Conservation (phyloP, 352 stramenopile genomes). For the Phytophthora megakarya region DNA sequence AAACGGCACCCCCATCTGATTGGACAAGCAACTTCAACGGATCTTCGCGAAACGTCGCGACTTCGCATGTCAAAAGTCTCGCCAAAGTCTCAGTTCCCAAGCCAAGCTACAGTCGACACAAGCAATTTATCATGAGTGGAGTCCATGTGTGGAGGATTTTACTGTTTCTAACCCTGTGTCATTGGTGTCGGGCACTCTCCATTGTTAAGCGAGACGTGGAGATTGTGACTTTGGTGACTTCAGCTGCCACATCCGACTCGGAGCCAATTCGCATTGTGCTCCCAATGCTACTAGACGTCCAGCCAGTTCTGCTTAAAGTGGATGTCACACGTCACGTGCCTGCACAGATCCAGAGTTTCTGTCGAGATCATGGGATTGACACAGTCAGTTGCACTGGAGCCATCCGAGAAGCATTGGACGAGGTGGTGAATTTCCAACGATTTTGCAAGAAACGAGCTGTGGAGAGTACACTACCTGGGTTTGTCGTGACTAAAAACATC, state of each 20-base stretch:
- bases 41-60: slow-evolving; percentile 24
- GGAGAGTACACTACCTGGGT: slow-evolving; percentile 27
- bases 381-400: slow-evolving; percentile 23
- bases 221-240: slow-evolving; percentile 3
- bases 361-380: slow-evolving; percentile 39
- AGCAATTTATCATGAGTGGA: slow-evolving; percentile 6
- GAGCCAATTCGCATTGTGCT: slow-evolving; percentile 37
- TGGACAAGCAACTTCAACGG: slow-evolving; percentile 2
- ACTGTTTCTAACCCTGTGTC: slow-evolving; percentile 14
- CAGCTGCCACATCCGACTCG: slow-evolving; percentile 10
- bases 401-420: slow-evolving; percentile 31
- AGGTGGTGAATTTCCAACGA: slow-evolving; percentile 37
- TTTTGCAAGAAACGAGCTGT: slow-evolving; percentile 27
- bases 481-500: slow-evolving; percentile 48
- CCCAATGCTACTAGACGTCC: slow-evolving; percentile 56
- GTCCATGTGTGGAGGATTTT: slow-evolving; percentile 3
- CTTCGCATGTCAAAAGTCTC: slow-evolving; percentile 13
- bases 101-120: not conserved
- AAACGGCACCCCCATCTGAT: too few relatives aligned
- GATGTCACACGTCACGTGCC: slow-evolving; percentile 29
- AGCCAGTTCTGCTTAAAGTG: slow-evolving; percentile 47
- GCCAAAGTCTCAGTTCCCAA: slow-evolving; percentile 14
- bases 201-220: slow-evolving; percentile 16
- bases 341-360: slow-evolving; percentile 49
- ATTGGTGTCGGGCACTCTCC: slow-evolving; percentile 5